A percentile compares a stretch with the other conserved stretches of the same genome.
These are phyloP conservation scores for Curvularia spicifera DNA, from an alignment of 2,329 filamentous ascomycete species.

Conservation along the genomic window DNA sequence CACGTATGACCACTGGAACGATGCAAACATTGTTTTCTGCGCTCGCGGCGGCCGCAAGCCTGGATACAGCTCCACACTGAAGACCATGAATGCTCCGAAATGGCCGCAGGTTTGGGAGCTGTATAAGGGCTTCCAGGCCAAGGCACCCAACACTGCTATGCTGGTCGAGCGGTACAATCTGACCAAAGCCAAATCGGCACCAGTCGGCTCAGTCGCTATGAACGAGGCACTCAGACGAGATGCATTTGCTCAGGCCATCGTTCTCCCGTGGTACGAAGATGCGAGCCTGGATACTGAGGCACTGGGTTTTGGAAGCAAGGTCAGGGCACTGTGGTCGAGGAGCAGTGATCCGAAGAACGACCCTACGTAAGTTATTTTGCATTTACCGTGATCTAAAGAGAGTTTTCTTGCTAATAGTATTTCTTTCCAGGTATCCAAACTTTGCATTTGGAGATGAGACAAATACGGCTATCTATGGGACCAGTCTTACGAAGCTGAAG, in stretches of 20 bases:
- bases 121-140: conserved; percentile 47
- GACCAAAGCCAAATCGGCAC: conserved; percentile 35
- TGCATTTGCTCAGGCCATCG: conserved; percentile 48
- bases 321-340: conserved; percentile 40
- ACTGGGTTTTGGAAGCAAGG: conserved; percentile 40
- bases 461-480: conserved; percentile 32
- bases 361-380: conserved; percentile 25
- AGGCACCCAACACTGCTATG: conserved; percentile 43
- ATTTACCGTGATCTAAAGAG: background rate
- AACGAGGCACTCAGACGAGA: conserved; percentile 39
- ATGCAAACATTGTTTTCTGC: conserved; percentile 49
- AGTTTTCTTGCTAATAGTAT: conserved; percentile 2
- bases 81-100: conserved; percentile 43
- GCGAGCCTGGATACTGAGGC: conserved; percentile 46
- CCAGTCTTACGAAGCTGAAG: conserved; percentile 26
- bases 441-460: conserved; percentile 39
- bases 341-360: conserved; percentile 18
- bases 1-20: conserved; percentile 52
- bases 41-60: conserved; percentile 50
- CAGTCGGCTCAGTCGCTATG: conserved; percentile 30
- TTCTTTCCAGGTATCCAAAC: conserved; percentile 32
- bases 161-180: conserved; percentile 50
- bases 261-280: conserved; percentile 52
- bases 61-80: conserved; percentile 46
- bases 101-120: conserved; percentile 52